Evolutionary conservation across 495 filamentous ascomycete genomes (phyloP), one percentile per base, ranked within the genome.

Genomic region (Hypoxylon lenormandii): DNA sequence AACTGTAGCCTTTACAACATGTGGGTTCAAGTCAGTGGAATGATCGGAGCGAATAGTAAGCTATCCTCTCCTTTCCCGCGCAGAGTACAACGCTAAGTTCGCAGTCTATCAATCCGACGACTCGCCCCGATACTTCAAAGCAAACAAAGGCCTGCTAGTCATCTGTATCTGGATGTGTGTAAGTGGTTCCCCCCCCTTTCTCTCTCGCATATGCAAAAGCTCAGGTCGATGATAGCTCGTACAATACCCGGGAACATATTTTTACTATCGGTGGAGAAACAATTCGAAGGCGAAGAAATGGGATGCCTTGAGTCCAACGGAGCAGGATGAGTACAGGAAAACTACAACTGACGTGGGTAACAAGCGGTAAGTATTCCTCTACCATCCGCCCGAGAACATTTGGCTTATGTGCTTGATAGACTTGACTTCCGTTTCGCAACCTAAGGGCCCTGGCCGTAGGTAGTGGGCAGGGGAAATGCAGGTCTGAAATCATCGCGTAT

Each of bases 251-350:
- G 67, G 33, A 15, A 73, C 77, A n/a, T 78, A 76, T 22, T 62
- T 58, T 5, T 79, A 79, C 47, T 79, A 79, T 47, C 60, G 76
- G 7, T 62, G 66, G 54, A 73, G 69, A 48, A 79, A 79, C 47
- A 66, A 69, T 21, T 65, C 38, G n/a, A 72, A 74, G 64, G 72
- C 69, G 22, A 61, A 50, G 42, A 64, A 45, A 54, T 80, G 77
- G 77, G 75, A 77, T 42, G 72, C 70, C 7, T 73, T 79, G 77
- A 79, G 61, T 10, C 47, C 47, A 7, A 69, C 76, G 67, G 60
- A 79, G 50, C 70, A 73, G 47, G 54, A 69, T 1, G 40, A 74
- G 8, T 78, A 78, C 45, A 72, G 64, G 40, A 65, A 63, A 61
- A 75, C 70, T 38, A 76, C 73, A 5, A 74, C 50, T 13, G 60